Evolutionary conservation across 768 basidiomycete genomes (phyloP).

Genomic region (Podaxis rugospora): DNA sequence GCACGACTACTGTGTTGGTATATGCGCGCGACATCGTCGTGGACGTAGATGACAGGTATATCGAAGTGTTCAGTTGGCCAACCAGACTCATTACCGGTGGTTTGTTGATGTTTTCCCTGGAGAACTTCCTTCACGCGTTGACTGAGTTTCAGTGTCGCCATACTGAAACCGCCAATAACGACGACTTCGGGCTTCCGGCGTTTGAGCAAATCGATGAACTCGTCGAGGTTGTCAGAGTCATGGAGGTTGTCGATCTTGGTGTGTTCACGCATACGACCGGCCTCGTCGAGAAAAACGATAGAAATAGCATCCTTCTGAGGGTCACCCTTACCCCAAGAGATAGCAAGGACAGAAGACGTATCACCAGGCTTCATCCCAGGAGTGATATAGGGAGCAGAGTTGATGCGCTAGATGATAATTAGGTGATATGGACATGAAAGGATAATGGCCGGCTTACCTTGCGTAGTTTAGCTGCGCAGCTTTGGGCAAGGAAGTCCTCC

Average conservation of each 20-base stretch:
- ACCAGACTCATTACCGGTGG: constrained; percentile 21
- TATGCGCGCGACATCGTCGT: constrained; percentile 89
- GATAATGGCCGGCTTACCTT: constrained; percentile 44
- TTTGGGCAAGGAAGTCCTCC: constrained; percentile 74
- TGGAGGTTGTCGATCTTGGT: constrained; percentile 84
- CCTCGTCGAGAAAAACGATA: constrained; percentile 81
- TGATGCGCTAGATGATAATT: constrained; percentile 58
- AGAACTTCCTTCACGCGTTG: constrained; percentile 58
- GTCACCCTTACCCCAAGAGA: constrained; percentile 96
- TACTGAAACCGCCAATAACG: constrained; percentile 84
- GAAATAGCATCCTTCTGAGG: constrained; percentile 87
- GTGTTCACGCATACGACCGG: constrained; percentile 88
- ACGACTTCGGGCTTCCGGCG: constrained; percentile 85
- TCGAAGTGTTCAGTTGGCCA: constrained; percentile 34
- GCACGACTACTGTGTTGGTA: constrained; percentile 91
- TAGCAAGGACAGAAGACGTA: constrained; percentile 75
- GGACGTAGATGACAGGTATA: constrained; percentile 77
- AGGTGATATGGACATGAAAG: not conserved
- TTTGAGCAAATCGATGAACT: constrained; percentile 79
- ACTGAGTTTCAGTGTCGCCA: constrained; percentile 70
- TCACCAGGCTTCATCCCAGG: constrained; percentile 66
- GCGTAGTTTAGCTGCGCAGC: constrained; percentile 65
- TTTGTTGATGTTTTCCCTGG: constrained; percentile 21
- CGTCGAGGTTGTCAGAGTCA: constrained; percentile 60
- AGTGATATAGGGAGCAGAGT: constrained; percentile 71